phyloP scores from a whole-genome alignment of 805 yeast species.

The Monosporozyma yasuniensis region DNA sequence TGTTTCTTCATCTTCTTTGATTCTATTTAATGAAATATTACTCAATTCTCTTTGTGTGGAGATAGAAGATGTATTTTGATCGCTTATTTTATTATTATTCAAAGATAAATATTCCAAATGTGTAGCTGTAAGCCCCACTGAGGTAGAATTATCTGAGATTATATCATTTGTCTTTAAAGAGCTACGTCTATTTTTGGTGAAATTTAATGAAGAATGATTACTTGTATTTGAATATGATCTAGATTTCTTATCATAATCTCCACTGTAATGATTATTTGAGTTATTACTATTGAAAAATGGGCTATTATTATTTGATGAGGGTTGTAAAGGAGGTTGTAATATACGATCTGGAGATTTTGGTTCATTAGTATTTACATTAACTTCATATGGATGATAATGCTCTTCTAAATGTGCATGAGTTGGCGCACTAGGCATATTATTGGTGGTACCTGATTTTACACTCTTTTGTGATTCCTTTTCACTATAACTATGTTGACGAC shows the following conservation, averaged over 20 bases:
- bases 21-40: conserved; percentile 28
- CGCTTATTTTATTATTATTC: neutral
- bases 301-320: neutral
- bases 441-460: neutral
- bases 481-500: neutral
- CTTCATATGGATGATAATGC: conserved; percentile 9
- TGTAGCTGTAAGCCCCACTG: neutral
- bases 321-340: neutral
- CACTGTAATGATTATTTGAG: neutral
- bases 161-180: neutral
- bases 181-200: neutral
- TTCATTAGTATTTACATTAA: neutral
- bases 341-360: neutral
- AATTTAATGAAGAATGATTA: neutral
- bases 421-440: neutral
- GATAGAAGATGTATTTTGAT: neutral
- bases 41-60: conserved; percentile 3
- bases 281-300: neutral
- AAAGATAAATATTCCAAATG: neutral
- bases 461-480: conserved; percentile 1
- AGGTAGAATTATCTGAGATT: neutral
- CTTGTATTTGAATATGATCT: conserved; percentile 1
- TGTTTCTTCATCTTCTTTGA: conserved; percentile 28
- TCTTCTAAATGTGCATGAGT: conserved; percentile 9
- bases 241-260: neutral